Conservation (phyloP, 768 basidiomycete genomes). For the Tremella mesenterica region DNA sequence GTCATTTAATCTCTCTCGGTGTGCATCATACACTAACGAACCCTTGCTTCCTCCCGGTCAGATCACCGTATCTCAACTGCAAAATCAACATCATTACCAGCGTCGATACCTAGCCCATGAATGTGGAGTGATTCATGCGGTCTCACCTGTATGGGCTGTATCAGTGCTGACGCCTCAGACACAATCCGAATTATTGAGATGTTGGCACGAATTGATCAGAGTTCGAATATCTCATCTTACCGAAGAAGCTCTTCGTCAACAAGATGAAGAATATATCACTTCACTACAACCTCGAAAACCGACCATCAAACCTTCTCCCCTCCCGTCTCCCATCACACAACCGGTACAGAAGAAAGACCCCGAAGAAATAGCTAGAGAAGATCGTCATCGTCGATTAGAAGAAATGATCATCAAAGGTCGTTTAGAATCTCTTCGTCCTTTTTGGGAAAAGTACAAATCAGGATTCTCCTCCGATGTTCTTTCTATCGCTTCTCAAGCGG, state of each 20-base stretch:
- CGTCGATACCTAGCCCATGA: neutral
- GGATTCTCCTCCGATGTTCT: slow-evolving; percentile 58
- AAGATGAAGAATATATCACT: slow-evolving; percentile 82
- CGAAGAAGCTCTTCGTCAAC: slow-evolving; percentile 68
- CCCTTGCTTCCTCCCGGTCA: neutral
- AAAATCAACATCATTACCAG: too few relatives aligned
- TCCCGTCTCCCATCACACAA: slow-evolving; percentile 46
- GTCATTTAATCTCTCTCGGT: neutral
- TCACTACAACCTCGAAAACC: slow-evolving; percentile 73
- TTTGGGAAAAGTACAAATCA: slow-evolving; percentile 66
- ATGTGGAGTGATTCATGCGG: neutral
- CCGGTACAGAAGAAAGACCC: slow-evolving; percentile 59
- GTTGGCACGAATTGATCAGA: slow-evolving; percentile 72
- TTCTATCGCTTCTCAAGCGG: slow-evolving; percentile 63
- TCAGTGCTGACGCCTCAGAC: slow-evolving; percentile 53
- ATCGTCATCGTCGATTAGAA: slow-evolving; percentile 72
- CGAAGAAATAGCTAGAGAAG: slow-evolving; percentile 69
- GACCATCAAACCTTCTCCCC: slow-evolving; percentile 45
- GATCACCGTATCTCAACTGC: neutral
- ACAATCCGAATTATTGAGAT: slow-evolving; percentile 76
- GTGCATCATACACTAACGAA: too few relatives aligned
- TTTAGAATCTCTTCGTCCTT: slow-evolving; percentile 66
- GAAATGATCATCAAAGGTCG: slow-evolving; percentile 86
- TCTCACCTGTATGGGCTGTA: too few relatives aligned
- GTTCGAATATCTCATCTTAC: slow-evolving; percentile 80